Evolutionary conservation across 2,329 filamentous ascomycete genomes (phyloP).

Genomic region (Albifimbria verrucaria): DNA sequence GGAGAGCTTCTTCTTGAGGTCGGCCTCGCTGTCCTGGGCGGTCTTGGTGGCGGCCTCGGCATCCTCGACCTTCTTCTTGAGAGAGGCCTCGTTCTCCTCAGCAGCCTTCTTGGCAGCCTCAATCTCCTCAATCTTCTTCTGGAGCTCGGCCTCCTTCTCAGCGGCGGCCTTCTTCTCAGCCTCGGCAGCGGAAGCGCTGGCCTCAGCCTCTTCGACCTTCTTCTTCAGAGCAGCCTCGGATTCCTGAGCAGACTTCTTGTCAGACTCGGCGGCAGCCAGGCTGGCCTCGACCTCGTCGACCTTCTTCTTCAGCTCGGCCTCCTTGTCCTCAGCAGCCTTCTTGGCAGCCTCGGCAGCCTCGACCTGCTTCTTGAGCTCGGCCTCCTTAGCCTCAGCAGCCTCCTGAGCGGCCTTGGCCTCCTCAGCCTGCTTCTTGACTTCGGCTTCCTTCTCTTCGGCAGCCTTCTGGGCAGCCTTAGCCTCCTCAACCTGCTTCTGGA

Average conservation of each 20-base stretch:
- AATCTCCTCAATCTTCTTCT: not conserved
- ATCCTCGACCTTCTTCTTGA: not conserved
- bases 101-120: not conserved
- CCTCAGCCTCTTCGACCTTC: not conserved
- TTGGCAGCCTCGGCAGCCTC: not conserved
- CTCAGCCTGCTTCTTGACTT: slow-evolving; percentile 11
- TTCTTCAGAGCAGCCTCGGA: not conserved
- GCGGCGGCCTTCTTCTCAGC: not conserved
- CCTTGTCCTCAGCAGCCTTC: not conserved
- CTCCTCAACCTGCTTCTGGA: slow-evolving; percentile 12
- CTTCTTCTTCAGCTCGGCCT: not conserved
- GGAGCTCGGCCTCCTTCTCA: not conserved
- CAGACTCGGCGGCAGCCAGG: slow-evolving; percentile 2
- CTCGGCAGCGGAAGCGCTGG: not conserved
- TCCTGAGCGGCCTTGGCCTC: slow-evolving; percentile 11
- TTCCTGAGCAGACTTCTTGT: not conserved
- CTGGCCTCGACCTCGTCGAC: not conserved
- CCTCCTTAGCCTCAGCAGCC: slow-evolving; percentile 4
- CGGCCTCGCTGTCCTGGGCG: not conserved
- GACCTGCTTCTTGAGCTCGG: not conserved
- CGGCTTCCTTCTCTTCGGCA: slow-evolving; percentile 8
- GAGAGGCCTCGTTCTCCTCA: not conserved
- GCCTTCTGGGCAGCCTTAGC: slow-evolving; percentile 10
- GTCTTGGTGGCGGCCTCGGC: not conserved
- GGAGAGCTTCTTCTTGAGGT: not conserved